Evolutionary conservation across 371 early-diverging fungal genomes (phyloP).

Genomic region (Rhizopus stolonifer): DNA sequence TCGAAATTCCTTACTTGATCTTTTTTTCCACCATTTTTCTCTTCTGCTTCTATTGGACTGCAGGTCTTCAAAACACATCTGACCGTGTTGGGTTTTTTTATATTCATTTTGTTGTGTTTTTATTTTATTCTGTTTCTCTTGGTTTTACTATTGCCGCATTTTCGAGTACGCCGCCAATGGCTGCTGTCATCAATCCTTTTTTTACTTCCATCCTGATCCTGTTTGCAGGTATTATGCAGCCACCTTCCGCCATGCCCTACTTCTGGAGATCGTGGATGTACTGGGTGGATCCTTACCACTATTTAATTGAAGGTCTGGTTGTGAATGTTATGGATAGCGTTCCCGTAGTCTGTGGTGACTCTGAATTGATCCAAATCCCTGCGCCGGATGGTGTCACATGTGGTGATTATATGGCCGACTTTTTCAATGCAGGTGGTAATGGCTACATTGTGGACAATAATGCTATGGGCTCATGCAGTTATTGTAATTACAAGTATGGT

Average conservation of each 20-base stretch:
- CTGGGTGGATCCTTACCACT: conserved; percentile 76
- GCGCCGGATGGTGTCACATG: conserved; percentile 67
- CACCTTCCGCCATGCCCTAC: conserved; percentile 61
- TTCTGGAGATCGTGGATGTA: conserved; percentile 84
- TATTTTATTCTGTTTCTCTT: conserved; percentile 67
- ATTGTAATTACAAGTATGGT: conserved; percentile 63
- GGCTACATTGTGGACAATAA: conserved; percentile 60
- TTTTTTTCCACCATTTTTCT: conserved; percentile 59
- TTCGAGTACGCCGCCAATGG: conserved; percentile 62
- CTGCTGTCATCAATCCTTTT: conserved; percentile 73
- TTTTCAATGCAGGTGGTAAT: conserved; percentile 40
- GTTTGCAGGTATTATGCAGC: conserved; percentile 75
- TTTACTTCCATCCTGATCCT: conserved; percentile 69
- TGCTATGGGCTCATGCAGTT: conserved; percentile 59
- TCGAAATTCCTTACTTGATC: conserved; percentile 64
- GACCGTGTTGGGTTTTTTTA: conserved; percentile 64
- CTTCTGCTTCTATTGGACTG: conserved; percentile 72
- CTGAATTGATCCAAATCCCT: conserved; percentile 50
- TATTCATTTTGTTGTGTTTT: conserved; percentile 58
- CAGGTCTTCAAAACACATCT: conserved; percentile 55
- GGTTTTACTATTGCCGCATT: conserved; percentile 58
- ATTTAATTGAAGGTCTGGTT: conserved; percentile 75
- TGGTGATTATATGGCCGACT: conserved; percentile 58
- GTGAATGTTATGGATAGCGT: conserved; percentile 67
- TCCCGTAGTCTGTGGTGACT: conserved; percentile 48